Evolutionary conservation across 2,329 filamentous ascomycete genomes (phyloP).

Genomic region (Penicillium sp.): DNA sequence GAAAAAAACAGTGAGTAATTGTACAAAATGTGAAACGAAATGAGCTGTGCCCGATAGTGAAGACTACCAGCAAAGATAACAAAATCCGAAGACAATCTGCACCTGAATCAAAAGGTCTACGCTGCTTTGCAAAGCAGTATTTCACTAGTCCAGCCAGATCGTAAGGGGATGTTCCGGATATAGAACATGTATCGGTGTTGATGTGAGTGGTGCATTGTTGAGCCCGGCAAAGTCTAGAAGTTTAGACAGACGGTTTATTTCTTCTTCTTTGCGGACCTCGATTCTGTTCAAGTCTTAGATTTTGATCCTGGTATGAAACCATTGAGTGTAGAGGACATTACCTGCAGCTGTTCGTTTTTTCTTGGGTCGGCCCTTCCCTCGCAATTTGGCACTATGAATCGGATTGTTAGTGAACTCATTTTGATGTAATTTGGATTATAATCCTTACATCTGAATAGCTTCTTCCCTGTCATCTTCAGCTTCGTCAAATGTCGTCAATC

Average conservation of each 20-base stretch:
- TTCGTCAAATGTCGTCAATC: conserved; percentile 69
- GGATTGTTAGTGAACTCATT: conserved; percentile 16
- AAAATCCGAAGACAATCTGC: not conserved
- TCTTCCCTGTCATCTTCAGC: conserved; percentile 74
- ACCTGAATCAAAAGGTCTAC: not conserved
- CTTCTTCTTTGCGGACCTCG: conserved; percentile 28
- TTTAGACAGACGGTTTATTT: conserved; percentile 11
- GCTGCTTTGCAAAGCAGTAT: not conserved
- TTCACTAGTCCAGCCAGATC: not conserved
- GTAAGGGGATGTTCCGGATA: too few species aligned
- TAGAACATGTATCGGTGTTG: not conserved
- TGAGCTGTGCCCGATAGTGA: not conserved
- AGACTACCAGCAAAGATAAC: not conserved
- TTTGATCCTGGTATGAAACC: not conserved
- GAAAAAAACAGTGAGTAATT: not conserved
- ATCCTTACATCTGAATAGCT: conserved; percentile 58
- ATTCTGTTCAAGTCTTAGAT: conserved; percentile 17
- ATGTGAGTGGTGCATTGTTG: not conserved
- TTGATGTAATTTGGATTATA: not conserved
- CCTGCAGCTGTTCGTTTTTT: conserved; percentile 69
- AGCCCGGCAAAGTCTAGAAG: not conserved
- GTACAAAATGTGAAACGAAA: not conserved
- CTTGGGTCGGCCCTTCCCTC: conserved; percentile 85
- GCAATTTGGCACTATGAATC: conserved; percentile 61
- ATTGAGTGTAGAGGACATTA: conserved; percentile 18